Conservation (phyloP, 257 asterid species). For the Gentiana straminea region DNA sequence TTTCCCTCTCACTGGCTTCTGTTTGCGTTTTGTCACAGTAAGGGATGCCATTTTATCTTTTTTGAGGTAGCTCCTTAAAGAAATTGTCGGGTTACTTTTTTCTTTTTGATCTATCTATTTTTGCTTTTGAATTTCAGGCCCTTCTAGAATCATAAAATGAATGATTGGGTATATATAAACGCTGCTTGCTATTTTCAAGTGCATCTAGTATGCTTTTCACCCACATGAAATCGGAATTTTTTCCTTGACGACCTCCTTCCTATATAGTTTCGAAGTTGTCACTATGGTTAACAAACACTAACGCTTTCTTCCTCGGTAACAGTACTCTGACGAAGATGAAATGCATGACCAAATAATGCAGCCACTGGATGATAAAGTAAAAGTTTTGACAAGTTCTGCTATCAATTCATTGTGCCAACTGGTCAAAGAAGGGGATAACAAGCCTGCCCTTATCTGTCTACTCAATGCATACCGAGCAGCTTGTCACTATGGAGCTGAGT, state of each 20-base stretch:
- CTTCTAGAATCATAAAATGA: too few relatives aligned
- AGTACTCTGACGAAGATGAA: constrained; percentile 80
- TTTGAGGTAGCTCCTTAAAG: too few relatives aligned
- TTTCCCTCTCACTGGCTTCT: too few relatives aligned
- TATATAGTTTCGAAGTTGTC: not conserved
- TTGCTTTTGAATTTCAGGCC: too few relatives aligned
- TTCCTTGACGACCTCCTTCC: not conserved
- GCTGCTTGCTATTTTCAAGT: too few relatives aligned
- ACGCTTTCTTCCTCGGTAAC: constrained; percentile 13
- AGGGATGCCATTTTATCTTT: too few relatives aligned
- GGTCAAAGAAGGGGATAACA: constrained; percentile 42
- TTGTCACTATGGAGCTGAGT: constrained; percentile 75
- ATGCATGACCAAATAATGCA: constrained; percentile 31
- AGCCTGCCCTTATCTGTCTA: constrained; percentile 45
- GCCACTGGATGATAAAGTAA: constrained; percentile 30
- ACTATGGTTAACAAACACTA: not conserved
- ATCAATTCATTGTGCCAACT: constrained; percentile 52
- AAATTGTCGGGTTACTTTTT: too few relatives aligned
- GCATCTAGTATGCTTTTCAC: too few relatives aligned
- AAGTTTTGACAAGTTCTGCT: constrained; percentile 35
- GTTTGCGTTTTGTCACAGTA: too few relatives aligned
- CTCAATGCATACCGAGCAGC: constrained; percentile 92
- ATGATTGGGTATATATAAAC: too few relatives aligned
- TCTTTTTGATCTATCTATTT: too few relatives aligned
- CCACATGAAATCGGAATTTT: too few relatives aligned